Percentiles rank a stretch among this genome's conserved stretches.
phyloP scores from a whole-genome alignment of 2,329 filamentous ascomycete species.

The Akanthomyces muscarius region DNA sequence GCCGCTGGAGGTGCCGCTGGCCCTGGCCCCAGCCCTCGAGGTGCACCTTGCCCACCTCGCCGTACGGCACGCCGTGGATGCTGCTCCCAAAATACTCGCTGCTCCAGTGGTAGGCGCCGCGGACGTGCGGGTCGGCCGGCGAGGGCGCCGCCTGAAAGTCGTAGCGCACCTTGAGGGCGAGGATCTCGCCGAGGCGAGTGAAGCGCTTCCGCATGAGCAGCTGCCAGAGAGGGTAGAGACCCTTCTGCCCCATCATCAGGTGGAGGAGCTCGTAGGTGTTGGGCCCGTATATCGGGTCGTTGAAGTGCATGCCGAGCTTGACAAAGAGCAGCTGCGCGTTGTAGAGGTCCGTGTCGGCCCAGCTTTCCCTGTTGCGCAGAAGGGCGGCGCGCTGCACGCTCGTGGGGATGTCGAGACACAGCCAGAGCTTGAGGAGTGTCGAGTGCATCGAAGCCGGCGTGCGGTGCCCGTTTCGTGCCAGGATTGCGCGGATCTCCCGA shows the following conservation, averaged over 20 bases:
- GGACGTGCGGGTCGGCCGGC: neutral
- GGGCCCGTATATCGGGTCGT: conserved; percentile 55
- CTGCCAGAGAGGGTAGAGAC: conserved; percentile 53
- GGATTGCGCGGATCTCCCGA: conserved; percentile 57
- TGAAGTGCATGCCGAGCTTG: conserved; percentile 69
- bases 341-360: conserved; percentile 58
- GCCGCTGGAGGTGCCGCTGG: conserved; percentile 44
- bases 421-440: conserved; percentile 65
- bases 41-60: conserved; percentile 49
- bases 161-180: conserved; percentile 57
- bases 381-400: conserved; percentile 51
- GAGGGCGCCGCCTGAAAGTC: conserved; percentile 38
- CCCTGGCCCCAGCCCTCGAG: conserved; percentile 55
- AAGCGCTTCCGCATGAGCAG: conserved; percentile 56
- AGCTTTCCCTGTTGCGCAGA: conserved; percentile 49
- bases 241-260: conserved; percentile 57
- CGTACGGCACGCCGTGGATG: conserved; percentile 49
- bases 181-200: conserved; percentile 44
- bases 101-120: conserved; percentile 22
- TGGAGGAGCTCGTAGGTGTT: conserved; percentile 48
- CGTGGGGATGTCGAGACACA: conserved; percentile 63
- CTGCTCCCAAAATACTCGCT: conserved; percentile 22
- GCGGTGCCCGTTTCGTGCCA: conserved; percentile 56
- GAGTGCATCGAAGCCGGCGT: conserved; percentile 45
- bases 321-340: conserved; percentile 61